Evolutionary conservation across 2,329 filamentous ascomycete species (phyloP).

Genomic region (Colletotrichum camelliae): DNA sequence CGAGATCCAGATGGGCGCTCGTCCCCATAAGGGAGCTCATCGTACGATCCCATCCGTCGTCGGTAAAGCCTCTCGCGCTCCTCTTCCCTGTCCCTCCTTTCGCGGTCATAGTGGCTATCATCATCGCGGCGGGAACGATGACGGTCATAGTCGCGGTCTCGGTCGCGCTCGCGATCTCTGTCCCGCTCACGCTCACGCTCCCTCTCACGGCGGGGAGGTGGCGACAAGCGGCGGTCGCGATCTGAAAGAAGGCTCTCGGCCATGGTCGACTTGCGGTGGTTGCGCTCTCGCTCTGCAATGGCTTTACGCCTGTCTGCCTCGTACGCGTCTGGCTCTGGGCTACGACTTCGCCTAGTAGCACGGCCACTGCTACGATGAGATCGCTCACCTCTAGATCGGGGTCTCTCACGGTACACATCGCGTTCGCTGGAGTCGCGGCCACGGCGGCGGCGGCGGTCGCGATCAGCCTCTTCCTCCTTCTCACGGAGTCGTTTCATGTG

Average conservation of each 20-base stretch:
- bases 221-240: conserved; percentile 50
- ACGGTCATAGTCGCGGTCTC: conserved; percentile 53
- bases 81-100: conserved; percentile 85
- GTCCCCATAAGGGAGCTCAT: conserved; percentile 92
- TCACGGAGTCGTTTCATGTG: conserved; percentile 89
- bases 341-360: conserved; percentile 73
- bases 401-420: conserved; percentile 64
- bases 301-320: conserved; percentile 94
- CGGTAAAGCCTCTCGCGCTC: conserved; percentile 89
- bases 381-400: conserved; percentile 64
- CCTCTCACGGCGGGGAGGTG: conserved; percentile 42
- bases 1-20: conserved; percentile 69
- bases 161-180: conserved; percentile 35
- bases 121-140: conserved; percentile 65
- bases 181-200: conserved; percentile 28
- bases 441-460: conserved; percentile 63
- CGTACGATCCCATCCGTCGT: conserved; percentile 79
- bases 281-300: conserved; percentile 90
- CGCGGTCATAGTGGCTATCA: conserved; percentile 78
- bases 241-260: conserved; percentile 62
- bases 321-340: conserved; percentile 91
- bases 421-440: conserved; percentile 60
- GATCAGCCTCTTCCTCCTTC: conserved; percentile 83
- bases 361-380: conserved; percentile 64
- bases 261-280: conserved; percentile 82